Evolutionary conservation across 192 early-diverging fungal species (phyloP), one percentile per base, ranked within the genome.

Genomic region (Coemansia sp.): DNA sequence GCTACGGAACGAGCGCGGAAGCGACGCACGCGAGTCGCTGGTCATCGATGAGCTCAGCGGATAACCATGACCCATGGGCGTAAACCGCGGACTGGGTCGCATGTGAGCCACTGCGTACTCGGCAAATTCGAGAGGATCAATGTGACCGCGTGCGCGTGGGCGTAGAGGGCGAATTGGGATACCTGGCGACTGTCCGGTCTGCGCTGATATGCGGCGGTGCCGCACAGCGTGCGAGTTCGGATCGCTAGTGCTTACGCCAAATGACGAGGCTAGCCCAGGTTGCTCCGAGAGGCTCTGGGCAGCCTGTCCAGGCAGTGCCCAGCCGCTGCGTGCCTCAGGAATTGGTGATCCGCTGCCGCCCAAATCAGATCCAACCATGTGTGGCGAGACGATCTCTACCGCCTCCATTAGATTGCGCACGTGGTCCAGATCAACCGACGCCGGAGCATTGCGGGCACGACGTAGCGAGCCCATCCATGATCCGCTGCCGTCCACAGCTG

Each of bases 371-470:
- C 71, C 71, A 29, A 73, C 60, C 58, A 72, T 66, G 53, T 72
- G 62, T n/a, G 70, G 70, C 51, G 70, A 72, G 53, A 72, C 70
- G 27, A 72, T 72, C 58, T 72, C 70, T 23, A 72, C 65, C 3
- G 70, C 70, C 63, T 72, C 70, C 70, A 72, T 72, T 23, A 72
- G 63, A 43, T 61, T 72, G 64, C 70, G 70, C 60, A 72, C 70
- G 56, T 72, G 70, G 47, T 72, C 70, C 58, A 72, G 58, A 37
- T 72, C 70, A 22, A 72, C 63, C 10, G 39, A 27, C 6, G 56
- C 52, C 29, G 49, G 24, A 5, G 47, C 25, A n/a, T 50, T 35
- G 23, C 15, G 29, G 24, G 48, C 17, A 23, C 32, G 56, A 3
- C 24, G 35, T 6, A 15, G 37, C 23, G 54, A 25, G 8, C 35